These are phyloP conservation scores for Fusarium subglutinans DNA, from an alignment of 2,329 filamentous ascomycete genomes.

Conservation along the genomic window DNA sequence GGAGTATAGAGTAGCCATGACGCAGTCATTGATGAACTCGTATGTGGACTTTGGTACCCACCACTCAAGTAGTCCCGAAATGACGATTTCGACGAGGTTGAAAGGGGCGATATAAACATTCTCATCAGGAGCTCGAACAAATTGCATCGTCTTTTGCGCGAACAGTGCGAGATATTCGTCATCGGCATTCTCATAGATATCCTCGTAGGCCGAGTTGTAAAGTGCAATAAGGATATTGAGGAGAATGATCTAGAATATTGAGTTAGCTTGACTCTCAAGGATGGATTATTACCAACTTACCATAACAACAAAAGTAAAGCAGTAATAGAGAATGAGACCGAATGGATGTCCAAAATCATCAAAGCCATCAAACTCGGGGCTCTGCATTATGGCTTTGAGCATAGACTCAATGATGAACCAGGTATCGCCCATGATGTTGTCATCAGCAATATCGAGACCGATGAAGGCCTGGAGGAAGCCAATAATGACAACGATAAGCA, in stretches of 20 bases:
- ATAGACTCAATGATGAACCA: constrained; percentile 81
- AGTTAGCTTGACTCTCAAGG: neutral
- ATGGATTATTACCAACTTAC: constrained; percentile 55
- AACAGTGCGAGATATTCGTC: constrained; percentile 97
- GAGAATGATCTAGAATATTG: constrained; percentile 66
- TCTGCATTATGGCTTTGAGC: constrained; percentile 91
- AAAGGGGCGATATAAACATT: constrained; percentile 98
- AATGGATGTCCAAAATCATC: constrained; percentile 93
- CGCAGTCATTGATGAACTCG: constrained; percentile 83
- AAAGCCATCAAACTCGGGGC: constrained; percentile 88
- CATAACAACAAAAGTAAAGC: constrained; percentile 98
- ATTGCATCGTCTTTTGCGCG: constrained; percentile 94
- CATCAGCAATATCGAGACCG: constrained; percentile 85
- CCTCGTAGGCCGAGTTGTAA: constrained; percentile 96
- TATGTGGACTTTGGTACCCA: constrained; percentile 84
- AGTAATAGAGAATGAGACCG: constrained; percentile 94
- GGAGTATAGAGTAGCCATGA: constrained; percentile 88
- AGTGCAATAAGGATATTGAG: constrained; percentile 97
- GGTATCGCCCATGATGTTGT: constrained; percentile 73
- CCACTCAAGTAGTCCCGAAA: constrained; percentile 88
- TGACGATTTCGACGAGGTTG: constrained; percentile 89
- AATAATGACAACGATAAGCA: constrained; percentile 83
- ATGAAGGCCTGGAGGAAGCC: constrained; percentile 95
- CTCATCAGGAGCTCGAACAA: constrained; percentile 94
- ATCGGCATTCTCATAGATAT: constrained; percentile 91